Base-by-base conservation (phyloP, 306 rosid genomes). In the Albizia julibrissin region DNA sequence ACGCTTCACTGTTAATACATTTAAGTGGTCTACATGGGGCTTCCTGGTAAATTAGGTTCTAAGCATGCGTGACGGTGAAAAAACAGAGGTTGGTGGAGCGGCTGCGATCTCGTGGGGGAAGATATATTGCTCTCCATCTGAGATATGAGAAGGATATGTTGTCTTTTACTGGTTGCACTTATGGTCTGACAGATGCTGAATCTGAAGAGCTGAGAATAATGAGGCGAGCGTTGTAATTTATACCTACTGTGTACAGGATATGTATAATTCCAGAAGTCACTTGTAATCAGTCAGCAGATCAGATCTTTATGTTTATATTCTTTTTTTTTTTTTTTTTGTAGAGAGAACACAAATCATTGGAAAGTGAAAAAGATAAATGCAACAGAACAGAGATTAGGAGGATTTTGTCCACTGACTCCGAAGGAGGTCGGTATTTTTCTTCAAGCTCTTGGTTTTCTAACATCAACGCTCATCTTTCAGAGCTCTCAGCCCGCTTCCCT, bases 1-100 rank as follows among this genome's bases (percentile, higher is more conserved):
- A 86, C 67, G 74, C 82, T 85, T 83, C 81, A 76, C 73, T 84
- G 76, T 79, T 85, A 85, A 81, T 89, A 89, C 92, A 87, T 94
- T 92, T 91, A 94, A 91, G 98, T 90, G 91, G 93, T 91, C 94
- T 92, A 89, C 89, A 81, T 88, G 94, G 94, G 94, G 94, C 88
- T 92, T 89, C 92, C 88, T 92, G 92, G 82, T 92, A 91, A 89
- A 89, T 75, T 94, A 92, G 98, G 97, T 92, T 89, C 98, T 94
- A 94, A 94, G 95, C 92, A 91, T 90, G 90, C 96, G 80, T 92
- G 92, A 82, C 91, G 91, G 89, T 92, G 92, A 94, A 91, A 89
- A 89, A 86, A 89, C 98, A 94, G 98, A 94, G 90, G 89, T 90
- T 94, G 97, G 97, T 91, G 87, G 96, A 94, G 87, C 96, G 97